Evolutionary conservation across 1,284 basidiomycete species (phyloP), one percentile per base, ranked within the genome.

Genomic region (Puccinia hordei): DNA sequence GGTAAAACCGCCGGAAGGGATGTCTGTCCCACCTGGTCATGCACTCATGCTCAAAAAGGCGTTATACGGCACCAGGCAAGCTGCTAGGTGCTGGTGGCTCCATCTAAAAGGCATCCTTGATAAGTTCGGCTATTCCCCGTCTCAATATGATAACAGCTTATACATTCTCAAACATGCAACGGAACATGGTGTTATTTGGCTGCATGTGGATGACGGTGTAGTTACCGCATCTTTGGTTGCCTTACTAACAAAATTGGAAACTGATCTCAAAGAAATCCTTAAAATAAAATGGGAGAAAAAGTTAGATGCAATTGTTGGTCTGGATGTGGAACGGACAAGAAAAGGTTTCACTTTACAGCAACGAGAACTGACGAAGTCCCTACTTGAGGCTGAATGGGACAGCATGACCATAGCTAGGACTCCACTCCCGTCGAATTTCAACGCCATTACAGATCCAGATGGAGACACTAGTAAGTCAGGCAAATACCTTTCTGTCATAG

Each of bases 251-350:
- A 33, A 73, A 57, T 17, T 73, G 0, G 17, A 33, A 19, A 13
- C n/a, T 1, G 72, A 53, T 33, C 30, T 73, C 12, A 33, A 57
- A 13, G 30, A 33, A 1, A 55, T 30, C 9, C 30, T 73, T 2
- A 35, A 33, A 57, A 55, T 73, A 8, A 73, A 55, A 19, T 75
- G 73, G 73, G 17, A 12, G 3, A 3, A 38, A 0, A 19, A 61
- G 17, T 22, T 75, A 15, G 41, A 38, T 4, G 41, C 53, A 13
- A 63, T 75, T 38, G 73, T 75, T 44, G 73, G 73, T 24, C 17
- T 75, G 8, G 44, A 75, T 12, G 38, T 75, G 46, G 27, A 10
- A 33, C 3, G 73, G 0, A 17, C 22, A 17, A 22, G 6, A n/a
- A 19, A 41, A 1, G 57, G 73, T 19, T 74, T 59, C 41, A 4